These are phyloP conservation scores for Zizania palustris DNA, from an alignment of 202 grass and related monocot species.

Conservation along the genomic window DNA sequence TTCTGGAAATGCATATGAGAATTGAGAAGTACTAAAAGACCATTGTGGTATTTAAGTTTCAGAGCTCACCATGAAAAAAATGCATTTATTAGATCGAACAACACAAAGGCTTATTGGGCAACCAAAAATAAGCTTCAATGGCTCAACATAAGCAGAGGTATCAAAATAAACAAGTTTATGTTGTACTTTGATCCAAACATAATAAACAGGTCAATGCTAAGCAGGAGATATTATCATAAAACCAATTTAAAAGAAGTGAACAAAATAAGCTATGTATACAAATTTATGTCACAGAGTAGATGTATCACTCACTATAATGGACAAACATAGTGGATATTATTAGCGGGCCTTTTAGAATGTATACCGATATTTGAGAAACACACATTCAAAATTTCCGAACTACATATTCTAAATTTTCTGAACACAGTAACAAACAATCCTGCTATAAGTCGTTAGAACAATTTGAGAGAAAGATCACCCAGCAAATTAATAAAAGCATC, in stretches of 20 bases:
- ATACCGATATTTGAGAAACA: conserved; percentile 31
- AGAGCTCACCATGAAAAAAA: too few species aligned
- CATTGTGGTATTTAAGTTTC: too few species aligned
- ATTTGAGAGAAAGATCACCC: conserved; percentile 9
- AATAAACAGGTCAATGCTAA: conserved; percentile 13
- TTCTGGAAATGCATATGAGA: conserved; percentile 22
- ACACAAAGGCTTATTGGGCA: too few species aligned
- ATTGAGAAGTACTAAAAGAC: not conserved
- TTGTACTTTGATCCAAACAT: conserved; percentile 22
- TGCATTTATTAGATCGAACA: too few species aligned
- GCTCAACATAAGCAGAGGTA: not conserved
- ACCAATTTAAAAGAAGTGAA: conserved; percentile 29
- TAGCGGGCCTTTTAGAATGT: conserved; percentile 46
- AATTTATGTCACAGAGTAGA: conserved; percentile 24
- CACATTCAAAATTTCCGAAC: conserved; percentile 22
- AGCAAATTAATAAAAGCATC: conserved; percentile 42
- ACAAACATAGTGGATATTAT: conserved; percentile 34
- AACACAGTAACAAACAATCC: conserved; percentile 42
- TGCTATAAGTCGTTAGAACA: conserved; percentile 45
- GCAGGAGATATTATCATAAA: conserved; percentile 11
- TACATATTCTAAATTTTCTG: conserved; percentile 46
- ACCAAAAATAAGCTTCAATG: not conserved
- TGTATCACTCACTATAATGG: conserved; percentile 16
- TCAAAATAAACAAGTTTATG: conserved; percentile 4
- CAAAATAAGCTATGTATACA: conserved; percentile 36